Conservation (phyloP, 495 filamentous ascomycete genomes). For the Chaetomium cochliodes region DNA sequence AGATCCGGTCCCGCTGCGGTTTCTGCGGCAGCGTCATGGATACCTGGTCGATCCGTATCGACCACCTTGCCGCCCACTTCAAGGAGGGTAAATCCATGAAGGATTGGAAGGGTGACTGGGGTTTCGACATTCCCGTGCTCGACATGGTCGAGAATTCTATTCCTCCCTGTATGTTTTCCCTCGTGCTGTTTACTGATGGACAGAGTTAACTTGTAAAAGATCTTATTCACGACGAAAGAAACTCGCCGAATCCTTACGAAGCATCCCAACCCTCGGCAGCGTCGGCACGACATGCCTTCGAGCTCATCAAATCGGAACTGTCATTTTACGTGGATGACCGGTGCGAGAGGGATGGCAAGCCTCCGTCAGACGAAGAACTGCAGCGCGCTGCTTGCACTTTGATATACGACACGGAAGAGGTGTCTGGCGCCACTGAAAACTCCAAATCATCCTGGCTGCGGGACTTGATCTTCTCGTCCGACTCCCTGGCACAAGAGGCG, state of each 20-base stretch:
- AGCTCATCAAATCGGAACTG: slow-evolving; percentile 53
- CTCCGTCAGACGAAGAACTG: slow-evolving; percentile 45
- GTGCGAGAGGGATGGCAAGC: slow-evolving; percentile 30
- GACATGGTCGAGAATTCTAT: slow-evolving; percentile 64
- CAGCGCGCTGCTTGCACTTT: slow-evolving; percentile 45
- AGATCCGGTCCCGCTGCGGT: slow-evolving; percentile 67
- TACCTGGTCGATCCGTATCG: slow-evolving; percentile 60
- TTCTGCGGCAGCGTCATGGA: slow-evolving; percentile 63
- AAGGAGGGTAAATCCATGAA: slow-evolving; percentile 64
- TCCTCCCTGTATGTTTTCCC: slow-evolving; percentile 54
- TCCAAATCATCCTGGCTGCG: slow-evolving; percentile 51
- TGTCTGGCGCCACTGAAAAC: slow-evolving; percentile 30
- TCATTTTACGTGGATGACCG: slow-evolving; percentile 41
- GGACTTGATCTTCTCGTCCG: slow-evolving; percentile 51
- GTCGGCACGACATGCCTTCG: slow-evolving; percentile 49
- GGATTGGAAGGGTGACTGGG: slow-evolving; percentile 73
- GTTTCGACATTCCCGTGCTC: slow-evolving; percentile 59
- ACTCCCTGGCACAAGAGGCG: slow-evolving; percentile 37
- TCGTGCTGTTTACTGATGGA: slow-evolving; percentile 11
- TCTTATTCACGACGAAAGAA: slow-evolving; percentile 58
- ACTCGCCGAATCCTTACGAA: slow-evolving; percentile 46
- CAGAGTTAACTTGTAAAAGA: slow-evolving; percentile 33
- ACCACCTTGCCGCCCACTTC: slow-evolving; percentile 70
- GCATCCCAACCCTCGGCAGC: slow-evolving; percentile 38
- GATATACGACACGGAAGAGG: slow-evolving; percentile 41